A percentile compares a stretch with the other conserved stretches of the same genome.
Conservation (phyloP, 2,329 filamentous ascomycete species). For the Balansia obtecta region DNA sequence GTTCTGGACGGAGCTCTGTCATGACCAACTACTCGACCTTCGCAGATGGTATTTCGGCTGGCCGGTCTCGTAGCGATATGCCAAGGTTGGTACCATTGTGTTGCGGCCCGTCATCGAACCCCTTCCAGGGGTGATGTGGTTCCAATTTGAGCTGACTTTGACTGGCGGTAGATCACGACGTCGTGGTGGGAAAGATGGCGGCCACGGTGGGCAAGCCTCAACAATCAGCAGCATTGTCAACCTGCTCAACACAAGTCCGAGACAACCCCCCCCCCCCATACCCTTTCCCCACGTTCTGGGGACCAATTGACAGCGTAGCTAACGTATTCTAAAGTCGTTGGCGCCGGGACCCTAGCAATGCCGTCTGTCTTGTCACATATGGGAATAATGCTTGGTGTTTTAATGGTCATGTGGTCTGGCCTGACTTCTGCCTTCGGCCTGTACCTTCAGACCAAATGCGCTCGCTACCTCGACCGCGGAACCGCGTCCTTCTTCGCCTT, state of each 20-base stretch:
- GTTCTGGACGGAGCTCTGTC: conserved; percentile 14
- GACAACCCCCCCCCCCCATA: neutral
- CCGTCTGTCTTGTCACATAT: conserved; percentile 93
- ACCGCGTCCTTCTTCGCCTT: conserved; percentile 90
- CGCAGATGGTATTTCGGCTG: conserved; percentile 29
- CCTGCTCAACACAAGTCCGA: conserved; percentile 83
- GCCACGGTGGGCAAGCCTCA: conserved; percentile 60
- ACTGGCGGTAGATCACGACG: conserved; percentile 35
- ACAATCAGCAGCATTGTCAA: conserved; percentile 91
- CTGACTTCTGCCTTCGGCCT: conserved; percentile 82
- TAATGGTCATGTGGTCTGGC: conserved; percentile 86
- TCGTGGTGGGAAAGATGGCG: conserved; percentile 58
- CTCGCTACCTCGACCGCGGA: conserved; percentile 83
- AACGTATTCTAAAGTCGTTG: conserved; percentile 53
- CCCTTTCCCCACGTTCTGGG: conserved; percentile 3
- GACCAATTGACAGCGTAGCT: conserved; percentile 6
- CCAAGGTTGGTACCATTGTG: conserved; percentile 25
- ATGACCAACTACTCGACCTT: conserved; percentile 46
- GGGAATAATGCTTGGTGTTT: conserved; percentile 73
- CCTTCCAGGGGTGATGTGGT: neutral
- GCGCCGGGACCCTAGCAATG: conserved; percentile 88
- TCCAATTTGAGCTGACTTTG: conserved; percentile 4
- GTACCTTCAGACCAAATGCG: conserved; percentile 87
- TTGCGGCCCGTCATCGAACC: neutral
- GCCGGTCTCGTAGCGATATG: conserved; percentile 33